Evolutionary conservation across 1,139 yeast genomes (phyloP), one percentile per base, ranked within the genome.

Genomic region (Kurtzmaniella quercitrusa): DNA sequence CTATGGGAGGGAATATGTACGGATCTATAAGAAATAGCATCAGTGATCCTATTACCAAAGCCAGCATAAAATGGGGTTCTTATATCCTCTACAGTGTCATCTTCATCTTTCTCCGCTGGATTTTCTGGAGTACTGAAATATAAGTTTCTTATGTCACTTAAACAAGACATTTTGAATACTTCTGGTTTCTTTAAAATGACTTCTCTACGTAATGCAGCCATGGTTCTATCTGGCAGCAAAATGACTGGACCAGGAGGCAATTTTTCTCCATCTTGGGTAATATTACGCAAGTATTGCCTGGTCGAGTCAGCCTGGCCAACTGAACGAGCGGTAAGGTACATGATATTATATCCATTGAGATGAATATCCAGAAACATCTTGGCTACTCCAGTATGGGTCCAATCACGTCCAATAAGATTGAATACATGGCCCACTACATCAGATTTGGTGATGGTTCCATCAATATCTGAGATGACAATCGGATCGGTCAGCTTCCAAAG

Each of bases 331-430:
- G 98, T 94, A 53, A 94, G 70, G 62, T 94, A 94, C 77, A 94
- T 77, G 45, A 94, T 84, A 58, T 93, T 90, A 68, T 93, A 94
- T 1, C 98, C 98, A 60, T 94, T 94, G 46, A 76, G 71, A 40
- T 77, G 62, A 50, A 94, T 93, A 62, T 94, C 98, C 23, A 81
- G 82, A 62, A 91, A 94, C 48, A 94, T 69, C 54, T 82, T 84
- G 2, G 97, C 96, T 37, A 94, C 98, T 19, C 98, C 99, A 1
- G 83, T 79, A 60, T 94, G 99, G 0, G 98, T 94, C 98, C 98
- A 94, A 66, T 94, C 99, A 53, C 90, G 79, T 2, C 99, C 99
- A 41, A 94, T 72, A 79, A 93, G 82, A 31, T 95, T 91, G 61
- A 93, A 70, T 2, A 94, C 94, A 65, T 94, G 99, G 3, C 99